These are phyloP conservation scores for Debaryomyces tyrocola DNA, from an alignment of 805 yeast genomes.

Conservation along the genomic window DNA sequence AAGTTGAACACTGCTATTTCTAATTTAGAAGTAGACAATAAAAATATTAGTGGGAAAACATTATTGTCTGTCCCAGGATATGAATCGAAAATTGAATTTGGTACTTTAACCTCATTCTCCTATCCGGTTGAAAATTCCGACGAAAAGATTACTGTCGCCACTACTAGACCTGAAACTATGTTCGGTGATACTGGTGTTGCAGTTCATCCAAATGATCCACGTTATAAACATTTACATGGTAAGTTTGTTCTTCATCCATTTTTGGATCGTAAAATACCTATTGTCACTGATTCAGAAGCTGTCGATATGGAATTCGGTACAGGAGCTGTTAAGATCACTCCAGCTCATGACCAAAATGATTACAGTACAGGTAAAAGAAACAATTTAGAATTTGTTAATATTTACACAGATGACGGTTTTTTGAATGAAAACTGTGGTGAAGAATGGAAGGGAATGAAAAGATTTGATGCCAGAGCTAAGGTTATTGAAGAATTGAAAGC, in stretches of 20 bases:
- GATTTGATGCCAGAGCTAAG: constrained; percentile 87
- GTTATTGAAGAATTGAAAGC: constrained; percentile 81
- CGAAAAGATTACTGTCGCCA: constrained; percentile 88
- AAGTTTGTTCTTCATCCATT: constrained; percentile 90
- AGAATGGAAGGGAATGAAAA: constrained; percentile 84
- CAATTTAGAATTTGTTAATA: constrained; percentile 82
- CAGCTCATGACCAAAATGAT: constrained; percentile 98
- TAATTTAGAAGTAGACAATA: constrained; percentile 93
- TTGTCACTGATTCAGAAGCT: constrained; percentile 85
- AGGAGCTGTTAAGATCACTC: constrained; percentile 99
- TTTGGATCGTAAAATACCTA: constrained; percentile 80
- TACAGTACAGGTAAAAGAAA: constrained; percentile 95
- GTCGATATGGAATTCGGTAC: constrained; percentile 99
- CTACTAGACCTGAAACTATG: constrained; percentile 98
- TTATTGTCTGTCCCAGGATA: constrained; percentile 84
- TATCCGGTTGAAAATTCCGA: constrained; percentile 84
- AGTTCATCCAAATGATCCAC: constrained; percentile 91
- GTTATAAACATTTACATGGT: constrained; percentile 95
- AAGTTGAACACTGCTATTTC: constrained; percentile 93
- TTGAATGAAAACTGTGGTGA: constrained; percentile 88
- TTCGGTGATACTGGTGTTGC: constrained; percentile 99
- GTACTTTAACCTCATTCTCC: constrained; percentile 94
- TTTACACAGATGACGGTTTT: constrained; percentile 87
- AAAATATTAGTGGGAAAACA: constrained; percentile 82
- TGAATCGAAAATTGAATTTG: constrained; percentile 88